phyloP scores from a whole-genome alignment of 768 basidiomycete genomes.

The Psilocybe subaeruginosa region DNA sequence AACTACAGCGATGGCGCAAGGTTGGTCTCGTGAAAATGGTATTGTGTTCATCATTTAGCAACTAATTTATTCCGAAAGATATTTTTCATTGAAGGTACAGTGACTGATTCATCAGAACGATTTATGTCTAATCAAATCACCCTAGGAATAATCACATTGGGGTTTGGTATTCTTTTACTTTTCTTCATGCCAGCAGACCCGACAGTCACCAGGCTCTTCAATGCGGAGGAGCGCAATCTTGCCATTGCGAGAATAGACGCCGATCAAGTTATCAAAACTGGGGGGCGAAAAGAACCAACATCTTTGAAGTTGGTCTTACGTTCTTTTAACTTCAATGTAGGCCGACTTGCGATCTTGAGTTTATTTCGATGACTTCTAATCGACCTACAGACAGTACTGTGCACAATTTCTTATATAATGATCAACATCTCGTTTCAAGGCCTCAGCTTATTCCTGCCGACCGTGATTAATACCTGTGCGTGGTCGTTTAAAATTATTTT shows the following conservation, averaged over 20 bases:
- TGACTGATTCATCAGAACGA: background rate
- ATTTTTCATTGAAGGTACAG: slow-evolving; percentile 33
- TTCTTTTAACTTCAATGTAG: slow-evolving; percentile 26
- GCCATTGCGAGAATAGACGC: slow-evolving; percentile 33
- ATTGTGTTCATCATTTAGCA: background rate
- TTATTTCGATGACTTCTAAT: background rate
- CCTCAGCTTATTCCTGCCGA: slow-evolving; percentile 47
- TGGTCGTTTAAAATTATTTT: slow-evolving; percentile 1
- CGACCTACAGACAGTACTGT: slow-evolving; percentile 30
- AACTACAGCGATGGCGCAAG: slow-evolving; percentile 37
- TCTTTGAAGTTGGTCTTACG: slow-evolving; percentile 23
- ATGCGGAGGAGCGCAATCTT: slow-evolving; percentile 28
- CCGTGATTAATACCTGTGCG: slow-evolving; percentile 47
- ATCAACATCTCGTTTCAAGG: slow-evolving; percentile 49
- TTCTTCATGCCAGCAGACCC: slow-evolving; percentile 32
- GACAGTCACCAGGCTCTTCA: slow-evolving; percentile 29
- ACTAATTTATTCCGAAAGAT: slow-evolving; percentile 19
- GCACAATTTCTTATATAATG: slow-evolving; percentile 33
- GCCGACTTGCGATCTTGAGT: background rate
- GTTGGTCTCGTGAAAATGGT: slow-evolving; percentile 15
- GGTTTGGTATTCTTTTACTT: slow-evolving; percentile 24
- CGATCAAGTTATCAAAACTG: slow-evolving; percentile 29
- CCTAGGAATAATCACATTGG: slow-evolving; percentile 31
- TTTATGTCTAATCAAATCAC: background rate
- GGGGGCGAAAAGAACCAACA: slow-evolving; percentile 30